Evolutionary conservation across 2,329 filamentous ascomycete species (phyloP), one percentile per base, ranked within the genome.

Genomic region (Botrytis deweyae): DNA sequence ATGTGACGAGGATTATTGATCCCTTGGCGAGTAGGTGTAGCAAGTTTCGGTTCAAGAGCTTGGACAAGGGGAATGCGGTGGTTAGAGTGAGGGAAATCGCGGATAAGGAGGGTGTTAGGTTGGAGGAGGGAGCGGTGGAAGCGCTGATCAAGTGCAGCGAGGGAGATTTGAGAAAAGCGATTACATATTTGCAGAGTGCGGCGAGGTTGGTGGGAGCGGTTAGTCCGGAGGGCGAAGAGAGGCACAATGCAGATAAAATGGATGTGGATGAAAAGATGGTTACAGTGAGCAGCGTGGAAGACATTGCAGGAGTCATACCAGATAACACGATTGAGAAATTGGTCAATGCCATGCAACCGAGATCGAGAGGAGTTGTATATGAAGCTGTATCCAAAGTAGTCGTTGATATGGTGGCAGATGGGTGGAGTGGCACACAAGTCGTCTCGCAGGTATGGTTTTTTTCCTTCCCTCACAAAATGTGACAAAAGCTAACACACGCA

Each of bases 1-100:
- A 99, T 80, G 96, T 99, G 64, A 98, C 96, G 5, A 88, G 96
- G 74, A 99, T 99, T 81, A 99, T 99, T 80, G 96, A 99, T 81
- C 97, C 96, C 10, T 85, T 99, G 36, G 96, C 96, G 1, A 94
- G 91, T 82, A 89, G 96, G 79, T 99, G 96, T 85, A 94, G 91
- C 83, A 99, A 99, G 84, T 99, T 99, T 82, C 88, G 96, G 46
- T 99, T 99, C 88, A 99, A 99, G 89, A 93, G 93, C 76, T 85
- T 99, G 76, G 95, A 98, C 82, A 92, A 95, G 79, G 89, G 89
- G 12, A 97, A 97, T 80, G 94, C 96, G 12, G 91, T 90, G 78
- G 89, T 87, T 80, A 87, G 97, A 72, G 84, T 99, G 20, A 89
- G 92, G 79, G 89, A 94, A 72, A 99, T 99, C 83, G 94, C 96